Base-by-base conservation (phyloP, 179 eudicot genomes). In the Silene vulgaris region DNA sequence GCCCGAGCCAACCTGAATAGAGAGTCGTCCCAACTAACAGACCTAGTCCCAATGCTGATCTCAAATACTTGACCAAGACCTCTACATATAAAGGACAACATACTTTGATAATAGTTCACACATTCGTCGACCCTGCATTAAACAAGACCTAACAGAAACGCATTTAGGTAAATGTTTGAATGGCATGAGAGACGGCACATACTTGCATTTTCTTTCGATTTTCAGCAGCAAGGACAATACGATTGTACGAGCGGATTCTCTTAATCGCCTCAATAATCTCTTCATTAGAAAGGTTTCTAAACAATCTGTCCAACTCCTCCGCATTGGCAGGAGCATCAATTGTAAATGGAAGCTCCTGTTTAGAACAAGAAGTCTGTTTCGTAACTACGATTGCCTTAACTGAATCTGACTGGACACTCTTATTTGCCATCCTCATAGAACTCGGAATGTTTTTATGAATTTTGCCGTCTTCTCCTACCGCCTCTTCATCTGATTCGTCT, bases 181-280 rank as follows among this genome's bases (percentile, higher is more conserved):
- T 57, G 16, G 64, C 71, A 30, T 12, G 16, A 64, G 75, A 54
- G 71, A 67, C 28, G 17, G 40, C 91, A 60, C 75, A 40, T 88
- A 96, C 99, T 86, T 93, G 98, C 82, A 89, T 90, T 83, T 96
- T 93, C 84, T 89, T 89, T 65, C 93, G 80, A 80, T 96, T 93
- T 78, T 93, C 98, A 43, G 97, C 97, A 65, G 97, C 97, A 78
- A 94, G 78, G 17, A 83, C 64, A 72, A 96, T 93, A 37, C 93
- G 88, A 85, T 91, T 96, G 79, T 80, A 87, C 60, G 83, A 71
- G 62, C 99, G 89, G 72, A 96, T 93, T 75, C 98, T 82, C 84
- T 84, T 76, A 81, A 96, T 88, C 70, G 98, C 99, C 82, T 88
- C 96, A 74, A 86, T 37, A 30, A 93, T 85, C 73, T 96, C 92